Base-by-base conservation (phyloP, 2,329 filamentous ascomycete genomes). In the Trichoderma endophyticum region DNA sequence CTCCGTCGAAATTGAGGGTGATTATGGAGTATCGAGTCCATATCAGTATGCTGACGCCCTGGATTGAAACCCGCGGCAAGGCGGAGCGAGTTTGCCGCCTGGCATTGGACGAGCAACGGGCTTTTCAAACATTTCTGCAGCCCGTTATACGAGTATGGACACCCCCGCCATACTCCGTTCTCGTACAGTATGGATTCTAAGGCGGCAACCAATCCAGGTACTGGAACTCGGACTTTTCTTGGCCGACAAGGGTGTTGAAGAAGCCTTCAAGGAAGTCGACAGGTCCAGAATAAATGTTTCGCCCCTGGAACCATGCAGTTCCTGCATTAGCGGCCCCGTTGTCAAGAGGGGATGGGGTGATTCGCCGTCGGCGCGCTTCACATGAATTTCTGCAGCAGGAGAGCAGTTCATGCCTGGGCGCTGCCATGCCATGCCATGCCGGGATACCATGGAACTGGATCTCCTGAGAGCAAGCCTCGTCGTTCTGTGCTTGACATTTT, bases 251-350 rank as follows among this genome's bases (percentile, higher is more conserved):
- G 70, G 57, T 64, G 56, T 2, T 69, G 32, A 39, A 67, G 70
- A 61, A 67, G 21, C 39, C 32, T 68, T 60, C 36, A 28, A 67
- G 56, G 70, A 36, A 60, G 28, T 24, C 24, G 39, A 54, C 21
- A 54, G 67, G 39, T 36, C 67, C 57, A 70, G 57, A 62, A 28
- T 62, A 15, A 70, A 70, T 34, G 67, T 61, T 62, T 54, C 30
- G 30, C 67, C 67, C 67, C 67, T 71, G 68, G 68, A 57, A 61
- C 64, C 65, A 70, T 71, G 54, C 67, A 72, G 75, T 76, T 75
- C 74, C 75, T 77, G 75, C 75, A 75, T 73, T 75, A 75, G 73
- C 70, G 72, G 62, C 72, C 54, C 57, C 67, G 67, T 62, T 30
- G 67, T 61, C n/a, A 18, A 60, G 54, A 34, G 57, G 66, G 34